These are phyloP conservation scores for Penicillium thymicola DNA, from an alignment of 2,329 filamentous ascomycete species.

Conservation along the genomic window DNA sequence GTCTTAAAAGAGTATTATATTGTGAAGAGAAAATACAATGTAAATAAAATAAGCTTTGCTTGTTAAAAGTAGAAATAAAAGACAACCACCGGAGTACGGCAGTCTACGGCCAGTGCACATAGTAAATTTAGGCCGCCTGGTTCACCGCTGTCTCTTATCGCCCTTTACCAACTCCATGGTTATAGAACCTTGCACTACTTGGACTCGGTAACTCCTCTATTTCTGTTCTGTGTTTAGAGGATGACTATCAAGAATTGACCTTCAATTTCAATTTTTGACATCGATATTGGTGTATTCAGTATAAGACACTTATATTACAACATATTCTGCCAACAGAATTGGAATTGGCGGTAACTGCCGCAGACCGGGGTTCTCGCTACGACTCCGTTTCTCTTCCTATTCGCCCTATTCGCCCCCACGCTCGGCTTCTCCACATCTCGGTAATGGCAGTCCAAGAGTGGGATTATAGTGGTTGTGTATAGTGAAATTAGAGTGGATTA, in stretches of 20 bases:
- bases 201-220: background rate
- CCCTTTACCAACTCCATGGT: too few relatives aligned
- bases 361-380: background rate
- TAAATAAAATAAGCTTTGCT: background rate
- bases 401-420: slow-evolving; percentile 3
- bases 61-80: too few relatives aligned
- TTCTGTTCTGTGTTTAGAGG: background rate
- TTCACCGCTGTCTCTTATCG: background rate
- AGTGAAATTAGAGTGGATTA: slow-evolving; percentile 4
- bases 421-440: background rate
- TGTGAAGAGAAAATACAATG: background rate
- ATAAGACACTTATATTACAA: too few relatives aligned
- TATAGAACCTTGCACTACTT: too few relatives aligned
- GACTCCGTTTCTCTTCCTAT: background rate
- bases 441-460: background rate
- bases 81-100: background rate
- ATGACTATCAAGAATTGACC: background rate
- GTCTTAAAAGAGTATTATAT: background rate
- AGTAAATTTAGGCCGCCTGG: background rate
- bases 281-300: background rate
- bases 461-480: background rate
- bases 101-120: background rate
- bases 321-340: background rate
- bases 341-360: background rate
- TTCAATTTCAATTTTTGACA: background rate